Percentiles rank a stretch among this genome's conserved stretches.
phyloP scores from a whole-genome alignment of 768 basidiomycete genomes.

The Psilocybe cyanescens region DNA sequence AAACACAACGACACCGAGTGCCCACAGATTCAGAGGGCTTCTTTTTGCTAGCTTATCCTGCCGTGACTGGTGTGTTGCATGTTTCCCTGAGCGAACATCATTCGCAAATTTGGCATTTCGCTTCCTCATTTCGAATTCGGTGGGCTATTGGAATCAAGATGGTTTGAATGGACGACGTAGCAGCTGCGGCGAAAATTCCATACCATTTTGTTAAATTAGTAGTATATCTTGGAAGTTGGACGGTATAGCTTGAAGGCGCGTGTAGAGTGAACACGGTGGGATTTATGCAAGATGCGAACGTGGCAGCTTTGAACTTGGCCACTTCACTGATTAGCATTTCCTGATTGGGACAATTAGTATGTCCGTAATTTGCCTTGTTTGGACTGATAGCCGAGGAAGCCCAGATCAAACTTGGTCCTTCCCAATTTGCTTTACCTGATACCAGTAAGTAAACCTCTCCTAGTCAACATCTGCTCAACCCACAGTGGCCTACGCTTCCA shows the following conservation, averaged over 20 bases:
- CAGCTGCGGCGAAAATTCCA: not conserved
- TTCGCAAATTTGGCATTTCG: constrained; percentile 82
- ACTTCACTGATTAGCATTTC: constrained; percentile 13
- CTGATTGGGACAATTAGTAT: constrained; percentile 10
- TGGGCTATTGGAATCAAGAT: constrained; percentile 51
- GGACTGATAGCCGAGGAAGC: not conserved
- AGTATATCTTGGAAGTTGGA: constrained; percentile 5
- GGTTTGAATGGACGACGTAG: constrained; percentile 1
- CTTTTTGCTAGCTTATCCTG: constrained; percentile 72
- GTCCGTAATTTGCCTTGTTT: not conserved
- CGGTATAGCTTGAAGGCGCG: constrained; percentile 18
- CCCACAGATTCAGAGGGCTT: constrained; percentile 78
- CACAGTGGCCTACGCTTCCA: not conserved
- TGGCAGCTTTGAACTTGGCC: constrained; percentile 21
- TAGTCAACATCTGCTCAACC: not conserved
- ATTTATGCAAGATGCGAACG: constrained; percentile 24
- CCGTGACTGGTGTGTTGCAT: constrained; percentile 70
- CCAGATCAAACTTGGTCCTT: not conserved
- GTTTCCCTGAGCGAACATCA: constrained; percentile 75
- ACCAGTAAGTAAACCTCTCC: not conserved
- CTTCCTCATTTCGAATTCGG: constrained; percentile 81
- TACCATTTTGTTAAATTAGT: constrained; percentile 31
- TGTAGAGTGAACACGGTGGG: constrained; percentile 12
- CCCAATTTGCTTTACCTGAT: not conserved
- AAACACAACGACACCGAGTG: constrained; percentile 73